Conservation (phyloP, 2,329 filamentous ascomycete genomes). For the Sarocladium kiliense region DNA sequence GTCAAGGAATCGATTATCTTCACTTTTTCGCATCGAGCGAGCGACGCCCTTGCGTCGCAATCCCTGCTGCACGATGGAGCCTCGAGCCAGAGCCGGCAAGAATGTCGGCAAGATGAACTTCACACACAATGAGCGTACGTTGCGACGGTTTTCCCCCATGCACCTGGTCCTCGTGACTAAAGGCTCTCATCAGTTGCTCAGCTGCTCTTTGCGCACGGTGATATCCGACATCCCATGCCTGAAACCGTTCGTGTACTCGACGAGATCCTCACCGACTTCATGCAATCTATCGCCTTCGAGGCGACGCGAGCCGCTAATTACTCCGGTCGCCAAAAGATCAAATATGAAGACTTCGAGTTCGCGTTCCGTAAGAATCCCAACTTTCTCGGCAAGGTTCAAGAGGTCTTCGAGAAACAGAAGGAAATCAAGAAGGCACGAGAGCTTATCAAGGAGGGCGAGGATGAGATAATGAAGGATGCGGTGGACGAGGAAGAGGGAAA, state of each 20-base stretch:
- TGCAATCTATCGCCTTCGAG: constrained; percentile 88
- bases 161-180: background rate
- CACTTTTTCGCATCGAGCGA: background rate
- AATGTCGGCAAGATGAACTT: constrained; percentile 85
- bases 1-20: no score
- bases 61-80: constrained; percentile 58
- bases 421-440: constrained; percentile 80
- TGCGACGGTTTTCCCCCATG: background rate
- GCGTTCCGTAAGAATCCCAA: constrained; percentile 78
- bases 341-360: constrained; percentile 97
- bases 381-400: constrained; percentile 84
- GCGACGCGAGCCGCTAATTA: constrained; percentile 82
- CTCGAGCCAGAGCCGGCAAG: constrained; percentile 69
- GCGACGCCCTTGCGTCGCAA: constrained; percentile 2
- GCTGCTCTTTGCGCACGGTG: constrained; percentile 76
- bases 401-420: constrained; percentile 82
- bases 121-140: constrained; percentile 62
- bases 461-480: constrained; percentile 51
- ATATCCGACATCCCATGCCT: constrained; percentile 70
- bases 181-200: constrained; percentile 51
- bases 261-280: constrained; percentile 94
- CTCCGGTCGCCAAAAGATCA: constrained; percentile 89
- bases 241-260: constrained; percentile 84
- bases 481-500: constrained; percentile 40
- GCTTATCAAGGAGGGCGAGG: constrained; percentile 63